phyloP scores from a whole-genome alignment of 306 rosid genomes.

The Pyrus pyrifolia region DNA sequence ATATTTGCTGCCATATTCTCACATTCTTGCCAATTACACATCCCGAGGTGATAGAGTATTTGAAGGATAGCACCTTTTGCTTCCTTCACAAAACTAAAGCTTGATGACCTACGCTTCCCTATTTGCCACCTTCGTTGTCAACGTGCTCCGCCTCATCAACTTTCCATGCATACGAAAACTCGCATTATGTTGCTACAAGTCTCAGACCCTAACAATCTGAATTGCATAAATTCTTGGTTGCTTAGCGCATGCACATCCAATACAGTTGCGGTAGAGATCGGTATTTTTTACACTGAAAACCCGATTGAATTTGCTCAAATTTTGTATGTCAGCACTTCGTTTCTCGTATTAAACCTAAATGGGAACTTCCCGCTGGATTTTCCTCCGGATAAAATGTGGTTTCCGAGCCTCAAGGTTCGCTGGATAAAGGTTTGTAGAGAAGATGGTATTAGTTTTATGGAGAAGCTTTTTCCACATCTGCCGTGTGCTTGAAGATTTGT shows the following conservation, averaged over 20 bases:
- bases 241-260: neutral
- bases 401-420: conserved; percentile 10
- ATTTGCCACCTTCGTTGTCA: neutral
- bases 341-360: neutral
- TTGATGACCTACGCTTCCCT: neutral
- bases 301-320: neutral
- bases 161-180: neutral
- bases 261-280: neutral
- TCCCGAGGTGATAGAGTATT: neutral
- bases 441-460: neutral
- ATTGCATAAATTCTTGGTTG: neutral
- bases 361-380: neutral
- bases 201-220: neutral
- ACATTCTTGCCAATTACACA: conserved; percentile 27
- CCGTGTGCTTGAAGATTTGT: conserved; percentile 7
- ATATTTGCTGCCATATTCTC: conserved; percentile 27
- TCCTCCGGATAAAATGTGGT: neutral
- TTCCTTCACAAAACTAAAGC: conserved; percentile 11
- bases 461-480: neutral
- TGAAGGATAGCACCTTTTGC: neutral
- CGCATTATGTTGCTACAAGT: neutral
- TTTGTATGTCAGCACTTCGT: neutral
- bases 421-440: neutral
- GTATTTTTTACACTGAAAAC: neutral
- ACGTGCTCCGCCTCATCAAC: neutral